Conservation (phyloP, 805 yeast genomes). For the Candida oleophila region DNA sequence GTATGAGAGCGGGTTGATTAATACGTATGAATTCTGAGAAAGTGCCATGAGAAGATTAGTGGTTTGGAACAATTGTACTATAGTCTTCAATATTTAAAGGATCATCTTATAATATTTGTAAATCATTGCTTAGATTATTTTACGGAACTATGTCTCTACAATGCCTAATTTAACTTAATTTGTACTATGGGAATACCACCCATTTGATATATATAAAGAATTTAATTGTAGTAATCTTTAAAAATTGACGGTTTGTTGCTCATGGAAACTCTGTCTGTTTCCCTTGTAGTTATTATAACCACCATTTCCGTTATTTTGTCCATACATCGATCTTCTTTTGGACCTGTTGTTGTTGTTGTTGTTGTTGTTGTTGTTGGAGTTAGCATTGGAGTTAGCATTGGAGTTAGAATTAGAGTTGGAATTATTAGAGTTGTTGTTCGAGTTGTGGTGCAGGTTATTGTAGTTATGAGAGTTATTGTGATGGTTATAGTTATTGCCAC, state of each 20-base stretch:
- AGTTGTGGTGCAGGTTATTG: conserved; percentile 7
- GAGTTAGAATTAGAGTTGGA: conserved; percentile 10
- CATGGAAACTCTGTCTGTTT: conserved; percentile 11
- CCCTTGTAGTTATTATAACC: conserved; percentile 8
- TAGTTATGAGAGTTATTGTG: conserved; percentile 10
- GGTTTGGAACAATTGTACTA: no score
- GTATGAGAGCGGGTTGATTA: conserved; percentile 55
- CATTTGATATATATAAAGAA: not conserved
- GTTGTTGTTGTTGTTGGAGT: conserved; percentile 11
- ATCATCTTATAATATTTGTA: no score
- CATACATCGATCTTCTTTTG: conserved; percentile 34
- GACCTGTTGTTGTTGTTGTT: conserved; percentile 13
- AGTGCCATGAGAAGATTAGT: no score
- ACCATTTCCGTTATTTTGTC: conserved; percentile 10
- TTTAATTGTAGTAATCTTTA: not conserved
- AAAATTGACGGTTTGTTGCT: conserved; percentile 6
- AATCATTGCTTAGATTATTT: no score
- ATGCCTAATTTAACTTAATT: not conserved
- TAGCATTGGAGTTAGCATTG: conserved; percentile 9
- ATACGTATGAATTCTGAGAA: conserved; percentile 28
- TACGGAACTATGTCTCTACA: not conserved
- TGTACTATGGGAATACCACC: not conserved
- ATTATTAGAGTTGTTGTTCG: conserved; percentile 9
- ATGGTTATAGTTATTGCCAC: conserved; percentile 4
- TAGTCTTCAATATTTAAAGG: no score